Conservation (phyloP, 768 basidiomycete genomes). For the Agaricus blazei region DNA sequence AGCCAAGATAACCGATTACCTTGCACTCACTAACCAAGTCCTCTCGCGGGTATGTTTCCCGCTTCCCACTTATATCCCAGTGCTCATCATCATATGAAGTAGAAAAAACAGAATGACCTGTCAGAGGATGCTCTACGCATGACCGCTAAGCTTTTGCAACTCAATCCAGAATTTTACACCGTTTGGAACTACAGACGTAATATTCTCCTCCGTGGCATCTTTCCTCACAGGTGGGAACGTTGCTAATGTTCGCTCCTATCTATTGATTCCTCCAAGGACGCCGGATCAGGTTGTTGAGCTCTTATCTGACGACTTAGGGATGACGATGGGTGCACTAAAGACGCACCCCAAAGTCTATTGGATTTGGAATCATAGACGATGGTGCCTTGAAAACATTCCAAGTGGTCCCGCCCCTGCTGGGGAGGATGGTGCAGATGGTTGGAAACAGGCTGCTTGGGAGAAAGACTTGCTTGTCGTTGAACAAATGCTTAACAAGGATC, state of each 20-base stretch:
- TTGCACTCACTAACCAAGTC: constrained; percentile 57
- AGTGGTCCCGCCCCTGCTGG: constrained; percentile 51
- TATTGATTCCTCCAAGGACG: constrained; percentile 20
- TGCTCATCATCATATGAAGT: constrained; percentile 12
- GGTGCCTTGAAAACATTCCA: constrained; percentile 90
- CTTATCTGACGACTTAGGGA: constrained; percentile 66
- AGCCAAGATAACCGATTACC: constrained; percentile 73
- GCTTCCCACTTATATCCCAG: not conserved
- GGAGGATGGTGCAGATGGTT: constrained; percentile 47
- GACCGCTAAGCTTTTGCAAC: constrained; percentile 69
- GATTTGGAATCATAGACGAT: constrained; percentile 97
- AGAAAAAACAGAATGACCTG: constrained; percentile 74
- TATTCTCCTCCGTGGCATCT: constrained; percentile 70
- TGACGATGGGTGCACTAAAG: constrained; percentile 80
- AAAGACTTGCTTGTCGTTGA: constrained; percentile 85
- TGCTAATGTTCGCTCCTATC: not conserved
- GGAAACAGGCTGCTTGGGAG: constrained; percentile 81
- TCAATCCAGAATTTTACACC: constrained; percentile 96
- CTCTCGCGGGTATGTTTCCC: constrained; percentile 51
- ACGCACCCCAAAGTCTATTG: constrained; percentile 93
- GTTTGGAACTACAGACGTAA: constrained; percentile 91
- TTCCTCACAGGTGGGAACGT: constrained; percentile 52
- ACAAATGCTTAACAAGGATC: constrained; percentile 86
- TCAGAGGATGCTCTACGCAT: constrained; percentile 69
- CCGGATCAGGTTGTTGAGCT: constrained; percentile 56